Base-by-base conservation (phyloP, 805 yeast genomes). In the Saccharomycopsis amapae region DNA sequence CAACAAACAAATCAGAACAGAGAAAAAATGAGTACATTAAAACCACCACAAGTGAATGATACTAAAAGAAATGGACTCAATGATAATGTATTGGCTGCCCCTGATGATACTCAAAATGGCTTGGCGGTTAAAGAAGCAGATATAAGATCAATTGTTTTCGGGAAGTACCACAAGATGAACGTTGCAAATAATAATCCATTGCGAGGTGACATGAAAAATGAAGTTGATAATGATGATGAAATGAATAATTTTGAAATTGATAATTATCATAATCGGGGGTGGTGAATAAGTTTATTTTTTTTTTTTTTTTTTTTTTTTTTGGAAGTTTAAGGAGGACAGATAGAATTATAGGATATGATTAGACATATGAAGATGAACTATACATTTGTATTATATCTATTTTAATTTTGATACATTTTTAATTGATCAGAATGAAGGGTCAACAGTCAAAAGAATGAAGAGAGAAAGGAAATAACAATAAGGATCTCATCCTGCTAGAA, bases 231-330 rank as follows among this genome's bases (percentile, higher is more conserved):
- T 19, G 46, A 38, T 19, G 46, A 41, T 30, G 43, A 38, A 5
- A 40, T 30, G 13, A 51, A 38, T 25, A 24, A 22, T 31, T 50
- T 44, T 38, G 53, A 40, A 19, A 23, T 44, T 18, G 53, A 50
- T 38, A 50, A 44, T 47, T 50, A 50, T 38, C 53, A 50, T 35
- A 47, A 50, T 25, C 35, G 51, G 17, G 53, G 53, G 4, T 50
- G 53, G 53, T 50, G 35, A 30, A 17, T 18, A 7, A 26, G 7
- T 26, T 26, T 26, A 26, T 12, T 26, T 9, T 9, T 12, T 26
- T 26, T 26, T 26, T 26, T 12, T 26, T 26, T 26, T 9, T 26
- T 26, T 9, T 26, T 26, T 12, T 26, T 26, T 26, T 26, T 26
- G 30, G 30, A 26, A 9, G 10, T 26, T 26, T 12, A 26, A 7